Conservation (phyloP, 495 filamentous ascomycete genomes). For the Penicillium alfredii region DNA sequence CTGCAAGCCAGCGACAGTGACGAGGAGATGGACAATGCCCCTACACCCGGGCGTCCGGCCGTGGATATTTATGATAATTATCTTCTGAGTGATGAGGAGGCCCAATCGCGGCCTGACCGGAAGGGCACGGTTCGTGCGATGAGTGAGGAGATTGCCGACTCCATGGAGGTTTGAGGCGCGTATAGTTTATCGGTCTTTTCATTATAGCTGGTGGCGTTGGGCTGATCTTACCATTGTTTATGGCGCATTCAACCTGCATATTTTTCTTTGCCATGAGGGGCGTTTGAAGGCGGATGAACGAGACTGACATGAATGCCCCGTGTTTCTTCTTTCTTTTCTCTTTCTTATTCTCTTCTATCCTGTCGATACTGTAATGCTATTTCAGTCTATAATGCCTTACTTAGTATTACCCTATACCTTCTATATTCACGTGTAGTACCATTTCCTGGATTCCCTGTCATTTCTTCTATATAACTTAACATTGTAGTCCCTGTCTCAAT, state of each 20-base stretch:
- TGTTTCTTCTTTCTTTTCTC: conserved; percentile 2
- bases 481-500: conserved; percentile 1
- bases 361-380: conserved; percentile 3
- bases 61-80: conserved; percentile 40
- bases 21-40: conserved; percentile 34
- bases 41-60: conserved; percentile 8
- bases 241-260: conserved; percentile 28
- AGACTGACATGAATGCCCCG: conserved; percentile 16
- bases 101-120: conserved; percentile 28
- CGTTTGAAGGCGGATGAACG: conserved; percentile 6
- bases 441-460: no score
- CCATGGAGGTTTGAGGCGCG: conserved; percentile 55
- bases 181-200: conserved; percentile 8
- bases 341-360: conserved; percentile 3
- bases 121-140: conserved; percentile 57
- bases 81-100: conserved; percentile 41
- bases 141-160: conserved; percentile 66
- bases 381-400: neutral
- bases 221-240: conserved; percentile 12
- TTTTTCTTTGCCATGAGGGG: conserved; percentile 13
- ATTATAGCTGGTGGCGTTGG: conserved; percentile 22
- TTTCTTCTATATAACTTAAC: no score
- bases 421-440: no score
- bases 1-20: conserved; percentile 40
- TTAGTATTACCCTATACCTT: no score